Evolutionary conservation across 768 basidiomycete genomes (phyloP), one percentile per base, ranked within the genome.

Genomic region (Russula brevipes): DNA sequence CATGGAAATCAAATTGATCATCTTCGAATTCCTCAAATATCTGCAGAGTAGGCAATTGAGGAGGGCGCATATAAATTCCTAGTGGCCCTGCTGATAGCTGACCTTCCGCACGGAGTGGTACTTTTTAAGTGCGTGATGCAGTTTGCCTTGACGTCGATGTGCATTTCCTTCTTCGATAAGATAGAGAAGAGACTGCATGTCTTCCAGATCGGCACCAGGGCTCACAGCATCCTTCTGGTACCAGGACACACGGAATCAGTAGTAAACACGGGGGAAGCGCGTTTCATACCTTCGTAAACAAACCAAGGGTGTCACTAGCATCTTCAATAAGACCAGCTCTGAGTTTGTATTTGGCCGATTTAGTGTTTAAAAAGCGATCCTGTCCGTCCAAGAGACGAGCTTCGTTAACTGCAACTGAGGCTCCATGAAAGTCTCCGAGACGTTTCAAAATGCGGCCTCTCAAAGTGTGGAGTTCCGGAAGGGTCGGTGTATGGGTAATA

Each of bases 1-100:
- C 85, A 73, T 99, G 97, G 80, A 99, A 99, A 74, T 99, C 97
- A 69, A 89, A 98, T 75, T 98, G 94, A 70, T 97, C 95, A 68
- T 98, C 94, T 66, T 97, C 93, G 66, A 90, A 83, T 57, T 89
- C 89, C 57, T 87, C 82, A 73, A 96, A 98, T 16, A 87, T 76
- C 91, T 91, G 45, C 35, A 54, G 38, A n/a, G 11, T 3, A 38
- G 0, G 14, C 5, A 30, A 50, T 57, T 30, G 49, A 39, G 58
- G 57, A 50, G 51, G 64, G 12, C 24, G 31, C 11, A 47, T 14
- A 39, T 46, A 49, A 64, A 38, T 36, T 24, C 10, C 44, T 1
- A 35, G 57, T 60, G 30, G 51, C 42, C 51, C n/a, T 35, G 16
- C 24, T 46, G 12, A 14, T 19, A 38, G 71, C 76, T 47, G 49